phyloP scores from a whole-genome alignment of 2,329 filamentous ascomycete genomes.

The Diplodia seriata region DNA sequence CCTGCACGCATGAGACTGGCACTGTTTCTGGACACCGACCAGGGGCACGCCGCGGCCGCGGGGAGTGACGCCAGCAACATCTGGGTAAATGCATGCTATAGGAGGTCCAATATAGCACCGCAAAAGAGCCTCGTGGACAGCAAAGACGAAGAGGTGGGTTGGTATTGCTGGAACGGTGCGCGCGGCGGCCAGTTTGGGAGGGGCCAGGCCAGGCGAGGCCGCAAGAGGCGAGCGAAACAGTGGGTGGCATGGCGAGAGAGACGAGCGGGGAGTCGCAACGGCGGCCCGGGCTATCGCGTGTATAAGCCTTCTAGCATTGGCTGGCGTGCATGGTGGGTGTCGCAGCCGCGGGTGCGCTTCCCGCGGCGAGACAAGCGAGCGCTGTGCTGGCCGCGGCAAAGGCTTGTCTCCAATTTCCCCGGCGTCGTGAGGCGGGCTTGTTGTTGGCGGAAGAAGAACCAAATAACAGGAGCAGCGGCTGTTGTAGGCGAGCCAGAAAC shows the following conservation, averaged over 20 bases:
- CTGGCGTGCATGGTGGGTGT: constrained; percentile 13
- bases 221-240: constrained; percentile 10
- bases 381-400: not conserved
- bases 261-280: constrained; percentile 24
- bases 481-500: constrained; percentile 15
- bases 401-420: constrained; percentile 13
- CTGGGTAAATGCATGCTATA: constrained; percentile 27
- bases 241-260: not conserved
- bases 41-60: constrained; percentile 4
- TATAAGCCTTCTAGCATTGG: constrained; percentile 27
- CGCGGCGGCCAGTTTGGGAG: not conserved
- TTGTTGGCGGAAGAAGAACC: constrained; percentile 22
- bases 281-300: constrained; percentile 15
- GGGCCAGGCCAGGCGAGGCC: constrained; percentile 5
- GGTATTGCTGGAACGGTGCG: not conserved
- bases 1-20: constrained; percentile 18
- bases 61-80: constrained; percentile 21
- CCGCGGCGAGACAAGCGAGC: constrained; percentile 1
- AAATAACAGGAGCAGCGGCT: constrained; percentile 25
- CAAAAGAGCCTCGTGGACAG: constrained; percentile 33
- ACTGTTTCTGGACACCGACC: not conserved
- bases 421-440: not conserved
- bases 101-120: constrained; percentile 33
- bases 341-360: not conserved
- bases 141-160: not conserved